phyloP scores from a whole-genome alignment of 2,329 filamentous ascomycete species.

The Beauveria rudraprayagi region DNA sequence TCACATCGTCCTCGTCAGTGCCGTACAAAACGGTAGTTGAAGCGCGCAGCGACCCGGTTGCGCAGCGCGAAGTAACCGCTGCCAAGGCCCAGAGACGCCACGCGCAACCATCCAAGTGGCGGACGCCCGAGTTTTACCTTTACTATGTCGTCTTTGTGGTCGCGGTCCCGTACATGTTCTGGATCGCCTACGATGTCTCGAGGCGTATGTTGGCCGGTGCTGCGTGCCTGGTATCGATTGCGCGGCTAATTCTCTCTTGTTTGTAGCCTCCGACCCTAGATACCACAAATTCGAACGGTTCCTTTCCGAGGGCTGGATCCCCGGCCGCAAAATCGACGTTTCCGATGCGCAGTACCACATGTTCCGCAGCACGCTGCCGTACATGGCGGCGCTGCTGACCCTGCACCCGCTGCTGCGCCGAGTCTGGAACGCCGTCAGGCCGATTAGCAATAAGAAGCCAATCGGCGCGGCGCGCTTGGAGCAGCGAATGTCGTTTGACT shows the following conservation, averaged over 20 bases:
- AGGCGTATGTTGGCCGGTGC: conserved; percentile 46
- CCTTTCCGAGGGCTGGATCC: conserved; percentile 81
- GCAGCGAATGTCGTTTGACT: conserved; percentile 74
- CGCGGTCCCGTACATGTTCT: conserved; percentile 80
- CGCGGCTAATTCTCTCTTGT: neutral
- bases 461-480: conserved; percentile 51
- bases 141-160: conserved; percentile 65
- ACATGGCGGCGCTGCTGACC: conserved; percentile 63
- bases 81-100: conserved; percentile 30
- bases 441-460: conserved; percentile 24
- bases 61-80: conserved; percentile 22
- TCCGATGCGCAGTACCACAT: conserved; percentile 81
- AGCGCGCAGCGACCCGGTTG: conserved; percentile 35
- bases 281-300: conserved; percentile 66
- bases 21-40: conserved; percentile 55
- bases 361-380: conserved; percentile 81
- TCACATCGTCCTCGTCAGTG: conserved; percentile 62
- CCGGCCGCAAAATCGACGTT: conserved; percentile 84
- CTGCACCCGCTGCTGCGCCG: conserved; percentile 73
- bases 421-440: conserved; percentile 54
- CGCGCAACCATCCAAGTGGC: conserved; percentile 67
- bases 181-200: conserved; percentile 78
- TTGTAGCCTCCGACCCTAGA: conserved; percentile 67
- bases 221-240: neutral
- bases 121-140: conserved; percentile 73